Conservation (phyloP, 164 flowering plant species). For the Dillenia turbinata region DNA sequence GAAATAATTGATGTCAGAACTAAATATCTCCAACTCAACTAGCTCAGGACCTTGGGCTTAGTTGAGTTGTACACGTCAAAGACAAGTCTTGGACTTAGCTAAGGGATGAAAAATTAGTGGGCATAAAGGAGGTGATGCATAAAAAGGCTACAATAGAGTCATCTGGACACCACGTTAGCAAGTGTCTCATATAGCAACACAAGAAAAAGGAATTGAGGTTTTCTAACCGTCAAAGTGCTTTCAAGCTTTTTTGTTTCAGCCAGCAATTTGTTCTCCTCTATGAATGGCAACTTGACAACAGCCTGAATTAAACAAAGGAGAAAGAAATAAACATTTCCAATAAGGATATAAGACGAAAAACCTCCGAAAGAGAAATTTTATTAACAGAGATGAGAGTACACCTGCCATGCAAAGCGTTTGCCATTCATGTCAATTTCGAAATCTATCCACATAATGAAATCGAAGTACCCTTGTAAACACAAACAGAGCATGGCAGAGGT, state of each 20-base stretch:
- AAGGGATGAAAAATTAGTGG: too few relatives aligned
- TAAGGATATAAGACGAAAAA: slow-evolving; percentile 4
- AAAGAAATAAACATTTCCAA: slow-evolving; percentile 1
- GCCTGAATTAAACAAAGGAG: slow-evolving; percentile 47
- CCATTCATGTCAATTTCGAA: slow-evolving; percentile 99
- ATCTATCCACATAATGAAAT: slow-evolving; percentile 42
- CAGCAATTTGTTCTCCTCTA: slow-evolving; percentile 77
- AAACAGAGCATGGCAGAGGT: not conserved
- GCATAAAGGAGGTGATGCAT: too few relatives aligned
- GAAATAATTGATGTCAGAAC: too few relatives aligned
- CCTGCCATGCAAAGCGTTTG: slow-evolving; percentile 99
- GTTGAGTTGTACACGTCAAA: too few relatives aligned
- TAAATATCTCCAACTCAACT: too few relatives aligned
- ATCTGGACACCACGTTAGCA: too few relatives aligned
- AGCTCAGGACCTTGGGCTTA: too few relatives aligned
- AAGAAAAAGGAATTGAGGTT: not conserved
- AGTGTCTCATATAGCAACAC: not conserved
- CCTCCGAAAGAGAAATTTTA: not conserved
- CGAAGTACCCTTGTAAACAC: slow-evolving; percentile 5
- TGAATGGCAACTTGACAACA: slow-evolving; percentile 91
- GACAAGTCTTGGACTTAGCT: too few relatives aligned
- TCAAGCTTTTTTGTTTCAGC: slow-evolving; percentile 83
- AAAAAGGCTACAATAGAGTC: too few relatives aligned
- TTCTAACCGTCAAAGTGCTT: slow-evolving; percentile 68
- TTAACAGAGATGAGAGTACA: slow-evolving; percentile 11